These are phyloP conservation scores for Danielia reshetovae DNA, from an alignment of 805 yeast genomes.

Conservation along the genomic window DNA sequence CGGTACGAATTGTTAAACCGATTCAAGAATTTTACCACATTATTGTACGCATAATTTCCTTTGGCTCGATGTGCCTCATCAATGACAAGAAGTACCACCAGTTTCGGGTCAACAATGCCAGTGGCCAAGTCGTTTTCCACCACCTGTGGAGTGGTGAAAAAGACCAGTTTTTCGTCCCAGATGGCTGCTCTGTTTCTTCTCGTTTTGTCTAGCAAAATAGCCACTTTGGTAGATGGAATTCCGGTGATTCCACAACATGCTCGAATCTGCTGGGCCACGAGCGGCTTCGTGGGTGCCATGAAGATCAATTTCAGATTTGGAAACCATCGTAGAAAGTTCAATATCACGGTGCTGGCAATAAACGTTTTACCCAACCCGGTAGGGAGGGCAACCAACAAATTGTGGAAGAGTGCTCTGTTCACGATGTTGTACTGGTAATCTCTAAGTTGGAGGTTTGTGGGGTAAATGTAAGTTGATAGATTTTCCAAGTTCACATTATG, in stretches of 20 bases:
- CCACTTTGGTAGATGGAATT: slow-evolving; percentile 69
- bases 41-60: slow-evolving; percentile 85
- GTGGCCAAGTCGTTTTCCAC: slow-evolving; percentile 82
- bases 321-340: slow-evolving; percentile 87
- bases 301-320: slow-evolving; percentile 74
- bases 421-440: slow-evolving; percentile 88
- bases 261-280: slow-evolving; percentile 93
- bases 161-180: slow-evolving; percentile 77
- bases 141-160: slow-evolving; percentile 95
- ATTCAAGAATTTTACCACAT: slow-evolving; percentile 62
- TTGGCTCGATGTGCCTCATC: slow-evolving; percentile 97
- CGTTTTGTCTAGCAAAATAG: slow-evolving; percentile 66
- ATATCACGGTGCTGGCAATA: slow-evolving; percentile 90
- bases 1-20: slow-evolving; percentile 66
- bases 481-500: slow-evolving; percentile 8
- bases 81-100: slow-evolving; percentile 69
- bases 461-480: slow-evolving; percentile 61
- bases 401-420: slow-evolving; percentile 62
- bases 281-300: slow-evolving; percentile 95
- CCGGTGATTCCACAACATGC: slow-evolving; percentile 90
- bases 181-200: slow-evolving; percentile 60
- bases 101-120: slow-evolving; percentile 74
- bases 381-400: slow-evolving; percentile 85
- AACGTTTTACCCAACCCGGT: slow-evolving; percentile 98
- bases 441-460: slow-evolving; percentile 77